Evolutionary conservation across 306 rosid genomes (phyloP), one percentile per base, ranked within the genome.

Genomic region (Acacia melanoxylon): DNA sequence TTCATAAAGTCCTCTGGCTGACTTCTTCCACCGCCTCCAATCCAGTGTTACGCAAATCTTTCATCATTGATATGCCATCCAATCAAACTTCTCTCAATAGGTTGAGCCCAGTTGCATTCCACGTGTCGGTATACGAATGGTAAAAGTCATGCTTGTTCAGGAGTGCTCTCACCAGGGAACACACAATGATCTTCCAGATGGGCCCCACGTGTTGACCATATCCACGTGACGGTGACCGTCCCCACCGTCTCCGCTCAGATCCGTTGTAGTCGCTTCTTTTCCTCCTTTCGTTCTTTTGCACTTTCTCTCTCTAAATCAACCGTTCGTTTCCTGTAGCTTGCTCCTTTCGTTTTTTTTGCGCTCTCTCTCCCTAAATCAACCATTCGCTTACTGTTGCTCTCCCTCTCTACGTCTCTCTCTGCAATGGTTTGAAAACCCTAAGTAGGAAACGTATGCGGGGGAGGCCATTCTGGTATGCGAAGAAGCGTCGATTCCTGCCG

Each of bases 171-270:
- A 4, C 19, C 74, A 77, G 35, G 4, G 27, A 12, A 77, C 10
- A 9, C 52, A 42, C 67, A n/a, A 22, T 35, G 71, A 46, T 17
- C 12, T 61, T 62, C 37, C 62, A 25, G 52, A 14, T 3, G 25
- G 81, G 52, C 75, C 91, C 85, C 70, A 76, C 75, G n/a, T 73
- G 74, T 87, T 87, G 90, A 86, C 89, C 74, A 51, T 13, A 42
- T 13, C 77, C 85, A 85, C 84, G 77, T 83, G 82, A 86, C 76
- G 81, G 86, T 83, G 94, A 84, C 89, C 74, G 59, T 19, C 70
- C 51, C 68, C 81, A 83, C 86, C 89, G 74, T 77, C 89, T 13
- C 91, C 46, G 87, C 89, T 89, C 94, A 92, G 74, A 41, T 69
- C 74, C 74, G 94, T 82, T 84, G 76, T 29, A 74, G 67, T 75